Percentiles rank a stretch among this genome's conserved stretches.
Conservation (phyloP, 2,329 filamentous ascomycete genomes). For the Scortechinia acanthostroma region DNA sequence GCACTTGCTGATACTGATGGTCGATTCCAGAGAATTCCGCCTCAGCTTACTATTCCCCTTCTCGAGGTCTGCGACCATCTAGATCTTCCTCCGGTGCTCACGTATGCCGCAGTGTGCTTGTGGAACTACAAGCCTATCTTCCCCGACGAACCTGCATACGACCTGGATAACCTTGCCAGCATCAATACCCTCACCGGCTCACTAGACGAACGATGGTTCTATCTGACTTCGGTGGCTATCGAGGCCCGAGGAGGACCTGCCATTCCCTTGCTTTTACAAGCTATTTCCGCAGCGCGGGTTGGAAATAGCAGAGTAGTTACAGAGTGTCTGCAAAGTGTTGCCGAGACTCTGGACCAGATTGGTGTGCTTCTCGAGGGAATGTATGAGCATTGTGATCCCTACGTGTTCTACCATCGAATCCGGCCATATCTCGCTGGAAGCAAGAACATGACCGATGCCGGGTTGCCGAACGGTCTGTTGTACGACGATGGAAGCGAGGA, state of each 20-base stretch:
- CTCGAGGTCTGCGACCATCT: constrained; percentile 70
- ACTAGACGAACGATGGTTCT: constrained; percentile 97
- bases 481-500: constrained; percentile 74
- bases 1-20: not conserved
- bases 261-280: constrained; percentile 80
- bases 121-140: constrained; percentile 98
- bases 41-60: constrained; percentile 76
- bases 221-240: constrained; percentile 88
- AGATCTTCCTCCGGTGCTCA: constrained; percentile 85
- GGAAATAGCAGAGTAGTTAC: constrained; percentile 68
- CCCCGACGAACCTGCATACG: constrained; percentile 71
- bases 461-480: constrained; percentile 73
- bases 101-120: constrained; percentile 82
- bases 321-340: constrained; percentile 71
- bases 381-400: constrained; percentile 91
- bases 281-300: constrained; percentile 71
- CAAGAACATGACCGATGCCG: constrained; percentile 95
- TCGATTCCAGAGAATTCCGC: constrained; percentile 62
- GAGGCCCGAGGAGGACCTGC: constrained; percentile 84
- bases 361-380: constrained; percentile 74
- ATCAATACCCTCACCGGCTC: constrained; percentile 88
- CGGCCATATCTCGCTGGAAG: constrained; percentile 92
- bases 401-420: constrained; percentile 91
- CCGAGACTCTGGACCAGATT: constrained; percentile 81
- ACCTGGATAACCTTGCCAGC: constrained; percentile 80